Conservation (phyloP, 345 rosid genomes). For the Pseudoturritis turrita region DNA sequence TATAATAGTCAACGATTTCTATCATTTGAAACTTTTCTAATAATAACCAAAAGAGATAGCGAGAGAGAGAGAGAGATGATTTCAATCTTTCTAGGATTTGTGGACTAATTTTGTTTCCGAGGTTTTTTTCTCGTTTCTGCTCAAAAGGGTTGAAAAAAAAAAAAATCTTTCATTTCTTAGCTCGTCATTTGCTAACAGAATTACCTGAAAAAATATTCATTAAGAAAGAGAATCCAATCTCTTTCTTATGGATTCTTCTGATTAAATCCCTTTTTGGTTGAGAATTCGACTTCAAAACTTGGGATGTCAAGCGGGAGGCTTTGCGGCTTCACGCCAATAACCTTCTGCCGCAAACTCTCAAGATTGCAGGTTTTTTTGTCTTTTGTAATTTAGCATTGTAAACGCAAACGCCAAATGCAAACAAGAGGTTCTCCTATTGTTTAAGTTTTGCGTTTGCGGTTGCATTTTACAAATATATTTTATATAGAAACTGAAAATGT, state of each 20-base stretch:
- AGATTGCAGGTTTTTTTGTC: conserved; percentile 41
- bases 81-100: not conserved
- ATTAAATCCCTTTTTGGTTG: not conserved
- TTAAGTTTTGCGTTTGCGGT: too few relatives aligned
- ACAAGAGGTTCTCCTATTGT: too few relatives aligned
- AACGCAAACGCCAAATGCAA: too few relatives aligned
- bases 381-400: too few relatives aligned
- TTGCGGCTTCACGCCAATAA: conserved; percentile 45
- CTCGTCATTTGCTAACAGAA: not conserved
- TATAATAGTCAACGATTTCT: conserved; percentile 12
- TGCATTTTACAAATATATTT: too few relatives aligned
- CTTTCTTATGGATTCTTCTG: conserved; percentile 27
- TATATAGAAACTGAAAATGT: too few relatives aligned
- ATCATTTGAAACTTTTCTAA: conserved; percentile 11
- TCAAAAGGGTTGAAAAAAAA: conserved; percentile 1
- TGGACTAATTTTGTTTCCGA: not conserved
- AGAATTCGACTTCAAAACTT: conserved; percentile 19
- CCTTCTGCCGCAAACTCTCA: conserved; percentile 37
- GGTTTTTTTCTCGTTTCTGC: not conserved
- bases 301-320: conserved; percentile 38
- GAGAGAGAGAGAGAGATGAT: not conserved
- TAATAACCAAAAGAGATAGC: conserved; percentile 18
- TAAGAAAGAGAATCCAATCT: conserved; percentile 7
- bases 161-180: not conserved
- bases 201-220: not conserved